Evolutionary conservation across 2,329 filamentous ascomycete species (phyloP).

Genomic region (Leptodontidium sp.): DNA sequence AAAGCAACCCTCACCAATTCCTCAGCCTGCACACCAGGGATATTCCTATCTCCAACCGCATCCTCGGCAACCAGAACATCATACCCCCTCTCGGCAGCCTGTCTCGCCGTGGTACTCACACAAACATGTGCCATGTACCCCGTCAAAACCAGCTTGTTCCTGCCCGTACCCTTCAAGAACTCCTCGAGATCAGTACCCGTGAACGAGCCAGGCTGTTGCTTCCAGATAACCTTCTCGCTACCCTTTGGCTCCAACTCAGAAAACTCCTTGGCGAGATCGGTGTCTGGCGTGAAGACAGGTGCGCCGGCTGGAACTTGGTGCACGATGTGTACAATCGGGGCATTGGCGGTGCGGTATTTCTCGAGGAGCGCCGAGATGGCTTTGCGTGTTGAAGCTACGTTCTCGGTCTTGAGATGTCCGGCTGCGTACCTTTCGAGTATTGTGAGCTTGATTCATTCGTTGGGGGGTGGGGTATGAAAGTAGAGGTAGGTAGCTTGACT

Average conservation of each 20-base stretch:
- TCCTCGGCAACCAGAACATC: constrained; percentile 69
- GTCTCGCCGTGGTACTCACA: constrained; percentile 69
- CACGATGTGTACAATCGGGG: constrained; percentile 65
- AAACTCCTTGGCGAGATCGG: constrained; percentile 66
- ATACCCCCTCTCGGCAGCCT: constrained; percentile 67
- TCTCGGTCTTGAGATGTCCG: constrained; percentile 63
- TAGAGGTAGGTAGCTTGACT: constrained; percentile 26
- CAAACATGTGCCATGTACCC: constrained; percentile 73
- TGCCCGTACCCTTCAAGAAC: constrained; percentile 57
- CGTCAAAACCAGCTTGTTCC: constrained; percentile 66
- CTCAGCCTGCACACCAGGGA: constrained; percentile 66
- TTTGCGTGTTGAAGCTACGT: constrained; percentile 61
- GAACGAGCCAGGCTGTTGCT: constrained; percentile 67
- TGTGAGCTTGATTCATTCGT: background rate
- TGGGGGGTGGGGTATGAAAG: background rate
- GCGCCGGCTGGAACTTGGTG: constrained; percentile 68
- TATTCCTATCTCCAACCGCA: constrained; percentile 69
- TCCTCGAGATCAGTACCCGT: constrained; percentile 66
- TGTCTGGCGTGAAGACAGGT: constrained; percentile 71
- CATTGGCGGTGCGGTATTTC: constrained; percentile 64
- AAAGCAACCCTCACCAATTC: constrained; percentile 61
- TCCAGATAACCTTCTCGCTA: constrained; percentile 65
- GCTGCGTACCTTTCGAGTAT: constrained; percentile 50
- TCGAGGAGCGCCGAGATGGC: constrained; percentile 64
- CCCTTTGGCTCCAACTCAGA: constrained; percentile 60